Evolutionary conservation across 352 stramenopile genomes (phyloP).

Genomic region (Globisporangium cylindrosporum): DNA sequence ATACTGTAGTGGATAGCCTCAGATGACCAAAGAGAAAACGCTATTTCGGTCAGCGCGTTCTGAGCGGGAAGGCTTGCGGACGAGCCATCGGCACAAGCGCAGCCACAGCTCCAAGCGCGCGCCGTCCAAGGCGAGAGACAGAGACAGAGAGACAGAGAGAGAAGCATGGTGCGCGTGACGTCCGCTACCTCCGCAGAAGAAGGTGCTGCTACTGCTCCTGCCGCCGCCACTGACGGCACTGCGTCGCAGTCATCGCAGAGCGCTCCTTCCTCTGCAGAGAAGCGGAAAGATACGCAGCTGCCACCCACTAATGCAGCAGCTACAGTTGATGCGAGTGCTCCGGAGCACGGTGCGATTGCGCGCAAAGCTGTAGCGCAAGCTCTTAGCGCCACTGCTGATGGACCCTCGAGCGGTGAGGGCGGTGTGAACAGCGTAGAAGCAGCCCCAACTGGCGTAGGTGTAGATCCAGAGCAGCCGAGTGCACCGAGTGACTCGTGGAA

Average conservation of each 20-base stretch:
- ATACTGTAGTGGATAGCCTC: too few relatives aligned
- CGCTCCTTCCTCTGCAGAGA: background rate
- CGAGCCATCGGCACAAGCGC: background rate
- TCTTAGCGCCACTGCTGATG: background rate
- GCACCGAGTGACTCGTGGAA: background rate
- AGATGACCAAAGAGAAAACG: background rate
- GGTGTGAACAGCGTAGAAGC: background rate
- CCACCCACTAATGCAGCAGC: background rate
- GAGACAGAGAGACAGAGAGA: background rate
- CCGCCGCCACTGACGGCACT: background rate
- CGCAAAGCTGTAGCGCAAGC: background rate
- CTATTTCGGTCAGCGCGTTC: too few relatives aligned
- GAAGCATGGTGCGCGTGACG: background rate
- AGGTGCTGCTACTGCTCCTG: background rate
- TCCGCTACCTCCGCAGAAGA: background rate
- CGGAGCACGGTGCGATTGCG: background rate
- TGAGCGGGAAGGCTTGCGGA: background rate
- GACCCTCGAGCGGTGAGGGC: background rate
- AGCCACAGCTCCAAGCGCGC: too few relatives aligned
- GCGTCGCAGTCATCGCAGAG: background rate
- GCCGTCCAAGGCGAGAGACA: background rate
- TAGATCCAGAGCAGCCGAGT: background rate
- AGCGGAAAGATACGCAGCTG: slow-evolving; percentile 3
- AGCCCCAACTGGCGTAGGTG: background rate
- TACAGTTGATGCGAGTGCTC: background rate